These are phyloP conservation scores for Cercospora berteroae DNA, from an alignment of 2,329 filamentous ascomycete genomes.

Conservation along the genomic window DNA sequence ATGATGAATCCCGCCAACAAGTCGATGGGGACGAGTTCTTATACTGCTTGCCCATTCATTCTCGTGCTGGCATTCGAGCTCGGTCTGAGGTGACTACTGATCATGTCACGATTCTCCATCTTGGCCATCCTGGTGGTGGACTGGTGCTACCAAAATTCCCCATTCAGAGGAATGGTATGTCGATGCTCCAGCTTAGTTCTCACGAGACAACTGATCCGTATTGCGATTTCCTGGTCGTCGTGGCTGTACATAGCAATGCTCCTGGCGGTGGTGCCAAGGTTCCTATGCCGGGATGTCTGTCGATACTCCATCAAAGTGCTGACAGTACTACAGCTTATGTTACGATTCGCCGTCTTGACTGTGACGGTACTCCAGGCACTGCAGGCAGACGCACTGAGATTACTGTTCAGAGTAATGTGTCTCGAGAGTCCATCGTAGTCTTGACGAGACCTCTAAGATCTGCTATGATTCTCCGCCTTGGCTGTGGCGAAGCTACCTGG, in stretches of 20 bases:
- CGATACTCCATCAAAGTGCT: neutral
- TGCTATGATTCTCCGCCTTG: neutral
- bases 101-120: neutral
- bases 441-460: too few species aligned
- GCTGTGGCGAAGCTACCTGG: neutral
- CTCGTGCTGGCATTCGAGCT: neutral
- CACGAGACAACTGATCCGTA: too few species aligned
- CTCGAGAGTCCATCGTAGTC: neutral
- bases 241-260: too few species aligned
- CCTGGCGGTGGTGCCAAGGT: too few species aligned
- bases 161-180: neutral
- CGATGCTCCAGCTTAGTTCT: too few species aligned
- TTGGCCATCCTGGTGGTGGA: neutral
- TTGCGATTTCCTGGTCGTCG: too few species aligned
- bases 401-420: neutral
- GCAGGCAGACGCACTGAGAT: neutral
- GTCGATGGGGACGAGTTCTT: neutral
- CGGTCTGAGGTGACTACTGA: neutral
- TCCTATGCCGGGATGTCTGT: too few species aligned
- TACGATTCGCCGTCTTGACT: neutral
- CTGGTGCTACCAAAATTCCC: neutral
- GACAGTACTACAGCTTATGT: neutral
- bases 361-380: neutral
- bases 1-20: neutral
- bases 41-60: neutral